Evolutionary conservation across 176 grass and related monocot species (phyloP), one percentile per base, ranked within the genome.

Genomic region (Panicum miliaceum): DNA sequence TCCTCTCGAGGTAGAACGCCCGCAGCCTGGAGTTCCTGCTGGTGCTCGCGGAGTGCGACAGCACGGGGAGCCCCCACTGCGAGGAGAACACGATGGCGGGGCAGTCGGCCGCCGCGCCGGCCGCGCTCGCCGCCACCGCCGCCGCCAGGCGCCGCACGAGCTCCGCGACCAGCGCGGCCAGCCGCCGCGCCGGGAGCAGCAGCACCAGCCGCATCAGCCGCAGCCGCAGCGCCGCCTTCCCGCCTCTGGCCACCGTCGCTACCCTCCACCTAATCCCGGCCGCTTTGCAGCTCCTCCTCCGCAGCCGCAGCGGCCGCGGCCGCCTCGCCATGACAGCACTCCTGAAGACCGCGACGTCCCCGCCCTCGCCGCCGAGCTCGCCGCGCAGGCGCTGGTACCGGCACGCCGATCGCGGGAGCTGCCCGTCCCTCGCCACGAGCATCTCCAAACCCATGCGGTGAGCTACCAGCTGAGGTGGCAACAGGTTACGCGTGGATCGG

Each of bases 1-100:
- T 84, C 89, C 78, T 83, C 59, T 86, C 85, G 64, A 92, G 89
- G 76, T 91, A 94, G 71, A 86, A 80, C 0, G 71, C 83, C 0
- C 89, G 76, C 67, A 81, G 88, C 73, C 82, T 82, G 35, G 81
- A 65, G 54, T 18, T 91, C 51, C 90, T 75, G 42, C 60, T 78
- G 85, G 12, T 64, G 77, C 84, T 80, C 8, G 41, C 48, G 12
- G 84, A 87, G 81, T 94, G 92, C 12, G 90, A 92, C 15, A 94
- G 84, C 59, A 92, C 82, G 38, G 92, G 92, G 62, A 94, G 79
- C 14, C 92, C 92, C 92, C 87, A 94, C 87, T 94, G 92, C 18
- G 90, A 84, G 59, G 92, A 92, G 84, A 94, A 92, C 4, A 87
- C 90, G 57, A 94, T 90, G 87, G 87, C 60, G 12, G 92, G 90